Evolutionary conservation across 108 stramenopile species (phyloP), one percentile per base, ranked within the genome.

Genomic region (Pseudonitzschia delicatissima): DNA sequence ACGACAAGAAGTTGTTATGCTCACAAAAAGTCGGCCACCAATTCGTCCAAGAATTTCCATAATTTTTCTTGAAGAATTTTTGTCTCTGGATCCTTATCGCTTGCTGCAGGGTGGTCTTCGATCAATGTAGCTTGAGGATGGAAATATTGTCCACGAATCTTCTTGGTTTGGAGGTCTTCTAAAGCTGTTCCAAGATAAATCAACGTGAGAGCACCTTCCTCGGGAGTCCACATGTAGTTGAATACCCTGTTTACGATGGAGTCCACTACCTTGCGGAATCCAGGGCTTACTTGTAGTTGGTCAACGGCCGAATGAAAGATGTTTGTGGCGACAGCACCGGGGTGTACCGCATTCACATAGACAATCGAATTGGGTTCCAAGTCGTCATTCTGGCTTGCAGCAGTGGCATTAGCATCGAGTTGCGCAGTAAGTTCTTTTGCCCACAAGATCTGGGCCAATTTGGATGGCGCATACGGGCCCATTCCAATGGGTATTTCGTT

Each of bases 361-460:
- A 85, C 71, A 2, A 57, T 69, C 0, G 80, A 73, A 12, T 74
- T 1, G 4, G 47, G 48, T n/a, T n/a, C n/a, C n/a, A n/a, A n/a
- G n/a, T n/a, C n/a, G n/a, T n/a, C n/a, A n/a, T n/a, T n/a, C n/a
- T n/a, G n/a, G n/a, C n/a, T n/a, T n/a, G n/a, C n/a, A n/a, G n/a
- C n/a, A n/a, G n/a, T n/a, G n/a, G n/a, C n/a, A 42, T 28, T 51
- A n/a, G n/a, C n/a, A n/a, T n/a, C n/a, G 18, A 85, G 36, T 44
- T 60, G 63, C 42, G 55, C 59, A 18, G 84, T 82, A 40, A 82
- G 50, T 55, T 67, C 79, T 64, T 82, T 57, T 2, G 75, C 47
- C 79, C 78, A 85, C 17, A 68, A 49, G 2, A 77, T 57, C 57
- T 85, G 84, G n/a, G 81, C 84, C 45, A 85, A 68, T 48, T 85